phyloP scores from a whole-genome alignment of 169 alveolate species.

The Cryptosporidium ubiquitum region DNA sequence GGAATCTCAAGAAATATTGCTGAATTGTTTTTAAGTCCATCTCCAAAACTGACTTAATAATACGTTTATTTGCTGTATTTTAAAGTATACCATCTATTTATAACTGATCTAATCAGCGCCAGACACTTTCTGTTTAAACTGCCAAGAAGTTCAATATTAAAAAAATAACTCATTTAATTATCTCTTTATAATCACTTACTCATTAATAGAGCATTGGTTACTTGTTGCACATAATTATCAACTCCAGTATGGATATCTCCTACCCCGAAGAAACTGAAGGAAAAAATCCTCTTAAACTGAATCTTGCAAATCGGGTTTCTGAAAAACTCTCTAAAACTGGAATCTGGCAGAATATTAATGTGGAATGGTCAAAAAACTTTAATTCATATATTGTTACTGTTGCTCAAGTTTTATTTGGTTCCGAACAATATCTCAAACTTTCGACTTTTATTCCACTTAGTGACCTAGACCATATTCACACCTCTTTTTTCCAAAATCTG shows the following conservation, averaged over 20 bases:
- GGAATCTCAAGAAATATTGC: slow-evolving; percentile 37
- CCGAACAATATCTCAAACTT: slow-evolving; percentile 17
- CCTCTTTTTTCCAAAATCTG: neutral
- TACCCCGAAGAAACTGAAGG: neutral
- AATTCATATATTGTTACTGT: neutral
- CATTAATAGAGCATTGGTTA: neutral
- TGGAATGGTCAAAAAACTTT: slow-evolving; percentile 17
- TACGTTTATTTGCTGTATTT: neutral
- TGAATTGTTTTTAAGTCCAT: slow-evolving; percentile 20
- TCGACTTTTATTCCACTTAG: slow-evolving; percentile 24
- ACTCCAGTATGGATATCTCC: neutral
- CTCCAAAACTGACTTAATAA: neutral
- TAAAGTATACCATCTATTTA: neutral
- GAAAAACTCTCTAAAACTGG: slow-evolving; percentile 19
- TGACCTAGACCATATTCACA: neutral
- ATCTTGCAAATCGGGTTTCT: slow-evolving; percentile 24
- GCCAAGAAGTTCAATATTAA: neutral
- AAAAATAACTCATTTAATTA: neutral
- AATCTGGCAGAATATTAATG: slow-evolving; percentile 9
- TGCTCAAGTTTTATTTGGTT: neutral
- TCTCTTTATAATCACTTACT: too few relatives aligned
- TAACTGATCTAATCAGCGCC: neutral
- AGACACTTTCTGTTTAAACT: neutral
- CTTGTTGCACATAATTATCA: too few relatives aligned
- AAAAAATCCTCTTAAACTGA: neutral